Evolutionary conservation across 2,329 filamentous ascomycete species (phyloP), one percentile per base, ranked within the genome.

Genomic region (Colletotrichum sp.): DNA sequence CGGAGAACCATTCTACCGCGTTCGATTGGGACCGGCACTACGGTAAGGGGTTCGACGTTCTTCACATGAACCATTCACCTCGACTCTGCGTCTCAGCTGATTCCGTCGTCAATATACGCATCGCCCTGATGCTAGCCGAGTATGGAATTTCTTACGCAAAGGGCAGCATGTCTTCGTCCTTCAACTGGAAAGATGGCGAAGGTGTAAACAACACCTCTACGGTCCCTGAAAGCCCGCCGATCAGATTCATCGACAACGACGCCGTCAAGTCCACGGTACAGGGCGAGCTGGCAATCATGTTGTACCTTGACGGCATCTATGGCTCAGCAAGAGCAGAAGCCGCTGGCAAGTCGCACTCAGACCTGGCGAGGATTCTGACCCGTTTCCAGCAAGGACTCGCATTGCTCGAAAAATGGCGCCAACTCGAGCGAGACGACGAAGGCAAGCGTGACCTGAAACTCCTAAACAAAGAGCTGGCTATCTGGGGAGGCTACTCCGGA

Each of bases 21-120:
- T 96, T 97, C 77, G 89, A 94, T 79, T 98, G 96, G 96, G 87
- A 92, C 6, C 85, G 85, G 0, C 85, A 90, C 28, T 99, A 99
- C 80, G 96, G 96, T 0, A 79, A 81, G 1, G 97, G 97, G 0
- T 98, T 96, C 77, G 94, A 99, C 80, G 95, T 98, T 7, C 84
- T 97, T 73, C 93, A 97, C 80, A 89, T 93, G 80, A 87, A 85
- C 74, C 83, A 81, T 38, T 85, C 88, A 28, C 86, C 89, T 30
- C 83, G 90, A 18, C 83, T 92, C 63, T 92, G 90, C 79, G 78
- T 86, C 5, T 88, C 88, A 3, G 79, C 82, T 1, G 90, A 92
- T 71, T 34, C 78, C 0, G 79, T 90, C 5, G 83, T 85, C 7
- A 90, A 92, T 69, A 81, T 86, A 81, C 84, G 89, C 3, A 83